These are phyloP conservation scores for Colletotrichum horii DNA, from an alignment of 2,329 filamentous ascomycete genomes.

Conservation along the genomic window DNA sequence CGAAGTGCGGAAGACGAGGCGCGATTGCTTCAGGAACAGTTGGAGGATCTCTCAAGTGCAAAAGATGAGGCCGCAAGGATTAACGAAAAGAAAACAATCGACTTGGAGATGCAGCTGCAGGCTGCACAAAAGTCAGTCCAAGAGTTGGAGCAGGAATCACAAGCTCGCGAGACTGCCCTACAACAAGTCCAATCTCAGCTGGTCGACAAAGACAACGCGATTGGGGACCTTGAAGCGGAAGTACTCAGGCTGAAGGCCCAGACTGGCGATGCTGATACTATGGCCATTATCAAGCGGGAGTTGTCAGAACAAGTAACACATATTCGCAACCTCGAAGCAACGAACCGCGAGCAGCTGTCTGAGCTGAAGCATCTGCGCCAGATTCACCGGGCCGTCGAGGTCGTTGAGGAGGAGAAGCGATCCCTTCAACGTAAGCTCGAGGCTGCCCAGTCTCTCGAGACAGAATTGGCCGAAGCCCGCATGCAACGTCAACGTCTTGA, in stretches of 20 bases:
- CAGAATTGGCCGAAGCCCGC: slow-evolving; percentile 78
- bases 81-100: slow-evolving; percentile 57
- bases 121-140: slow-evolving; percentile 53
- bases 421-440: slow-evolving; percentile 79
- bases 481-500: slow-evolving; percentile 87
- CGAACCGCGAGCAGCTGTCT: slow-evolving; percentile 77
- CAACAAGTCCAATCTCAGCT: slow-evolving; percentile 70
- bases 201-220: slow-evolving; percentile 70
- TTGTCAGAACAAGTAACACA: slow-evolving; percentile 92
- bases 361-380: slow-evolving; percentile 86
- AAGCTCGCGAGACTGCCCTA: slow-evolving; percentile 59
- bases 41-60: slow-evolving; percentile 70
- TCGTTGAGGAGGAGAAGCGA: slow-evolving; percentile 95
- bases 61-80: slow-evolving; percentile 74
- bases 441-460: slow-evolving; percentile 74
- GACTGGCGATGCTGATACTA: slow-evolving; percentile 83
- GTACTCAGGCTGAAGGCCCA: slow-evolving; percentile 85
- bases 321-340: slow-evolving; percentile 81
- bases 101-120: slow-evolving; percentile 58
- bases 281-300: slow-evolving; percentile 85
- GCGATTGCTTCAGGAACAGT: slow-evolving; percentile 77
- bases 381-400: slow-evolving; percentile 83
- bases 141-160: slow-evolving; percentile 64
- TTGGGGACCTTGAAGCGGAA: slow-evolving; percentile 80
- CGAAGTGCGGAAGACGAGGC: slow-evolving; percentile 76